Percentiles rank a stretch among this genome's conserved stretches.
Evolutionary conservation across 306 rosid species (phyloP).

Genomic region (Alnus glutinosa): DNA sequence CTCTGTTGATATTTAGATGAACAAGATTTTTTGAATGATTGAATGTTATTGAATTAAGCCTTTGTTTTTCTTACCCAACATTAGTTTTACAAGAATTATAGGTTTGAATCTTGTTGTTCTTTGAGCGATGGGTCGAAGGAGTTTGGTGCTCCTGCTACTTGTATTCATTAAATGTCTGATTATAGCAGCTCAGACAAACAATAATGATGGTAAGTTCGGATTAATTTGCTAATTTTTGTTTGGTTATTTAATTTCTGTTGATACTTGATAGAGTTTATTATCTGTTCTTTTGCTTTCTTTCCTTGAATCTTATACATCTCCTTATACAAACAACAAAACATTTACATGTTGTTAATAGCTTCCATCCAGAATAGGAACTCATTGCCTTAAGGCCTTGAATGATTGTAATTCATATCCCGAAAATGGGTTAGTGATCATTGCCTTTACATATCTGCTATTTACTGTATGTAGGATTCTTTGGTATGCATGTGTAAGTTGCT

Average conservation of each 20-base stretch:
- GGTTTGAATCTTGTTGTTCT: background rate
- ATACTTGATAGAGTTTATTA: background rate
- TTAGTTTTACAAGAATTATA: background rate
- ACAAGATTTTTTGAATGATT: background rate
- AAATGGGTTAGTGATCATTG: background rate
- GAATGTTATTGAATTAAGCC: background rate
- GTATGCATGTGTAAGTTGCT: background rate
- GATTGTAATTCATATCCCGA: background rate
- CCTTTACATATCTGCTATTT: background rate
- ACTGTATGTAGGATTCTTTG: background rate
- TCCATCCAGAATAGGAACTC: background rate
- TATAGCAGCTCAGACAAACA: background rate
- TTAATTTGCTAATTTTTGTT: background rate
- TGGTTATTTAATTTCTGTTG: background rate
- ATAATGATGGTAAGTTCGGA: constrained; percentile 25
- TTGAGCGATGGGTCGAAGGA: constrained; percentile 22
- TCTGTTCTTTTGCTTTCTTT: background rate
- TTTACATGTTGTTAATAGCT: background rate
- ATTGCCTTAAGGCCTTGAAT: background rate
- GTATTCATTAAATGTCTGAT: background rate
- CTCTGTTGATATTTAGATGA: background rate
- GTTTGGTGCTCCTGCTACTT: constrained; percentile 4
- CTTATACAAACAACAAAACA: too few relatives aligned
- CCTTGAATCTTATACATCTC: background rate
- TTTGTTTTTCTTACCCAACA: background rate